Base-by-base conservation (phyloP, 805 yeast species). In the Priceomyces fermenticarens region DNA sequence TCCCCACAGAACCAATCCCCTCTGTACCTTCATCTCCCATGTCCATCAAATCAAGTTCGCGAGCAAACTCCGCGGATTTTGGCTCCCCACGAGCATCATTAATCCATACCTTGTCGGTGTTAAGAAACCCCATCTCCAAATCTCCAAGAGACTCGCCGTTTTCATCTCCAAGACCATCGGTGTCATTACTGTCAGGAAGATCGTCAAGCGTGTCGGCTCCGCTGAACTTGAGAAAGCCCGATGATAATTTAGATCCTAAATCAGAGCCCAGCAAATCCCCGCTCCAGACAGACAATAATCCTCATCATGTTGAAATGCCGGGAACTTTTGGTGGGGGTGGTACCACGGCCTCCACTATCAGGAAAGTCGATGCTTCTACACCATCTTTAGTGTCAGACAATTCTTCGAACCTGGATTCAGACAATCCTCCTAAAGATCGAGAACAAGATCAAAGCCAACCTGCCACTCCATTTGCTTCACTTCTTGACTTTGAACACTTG, bases 1-100 rank as follows among this genome's bases (percentile, higher is more conserved):
- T 77, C 43, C 90, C 90, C 3, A 58, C 52, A 10, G 83, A 75
- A 32, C 75, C 79, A 12, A 57, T 77, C 16, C 75, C 75, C 0
- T 60, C 67, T 10, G 65, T 67, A 3, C 74, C 74, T 2, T 54
- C 64, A 0, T 56, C 67, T 3, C 65, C 68, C 1, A 23, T 48
- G 0, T 61, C 70, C 2, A 67, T 62, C 44, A 60, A 63, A 36
- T 53, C 64, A 2, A 47, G 62, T 17, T 67, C 73, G 5, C 44
- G 73, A 28, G 66, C 55, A 44, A 59, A 56, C 36, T 68, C 74
- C 1, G 54, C 57, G 11, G 74, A 69, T 39, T 44, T 57, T 6
- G 50, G 57, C 5, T 68, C 73, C 1, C 73, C 74, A 1, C 48
- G 73, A 27, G 67, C 70, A 1, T 69, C 74, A 0, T 52, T 69